Evolutionary conservation across 1,284 basidiomycete species (phyloP).

Genomic region (Apiotrichum gamsii): DNA sequence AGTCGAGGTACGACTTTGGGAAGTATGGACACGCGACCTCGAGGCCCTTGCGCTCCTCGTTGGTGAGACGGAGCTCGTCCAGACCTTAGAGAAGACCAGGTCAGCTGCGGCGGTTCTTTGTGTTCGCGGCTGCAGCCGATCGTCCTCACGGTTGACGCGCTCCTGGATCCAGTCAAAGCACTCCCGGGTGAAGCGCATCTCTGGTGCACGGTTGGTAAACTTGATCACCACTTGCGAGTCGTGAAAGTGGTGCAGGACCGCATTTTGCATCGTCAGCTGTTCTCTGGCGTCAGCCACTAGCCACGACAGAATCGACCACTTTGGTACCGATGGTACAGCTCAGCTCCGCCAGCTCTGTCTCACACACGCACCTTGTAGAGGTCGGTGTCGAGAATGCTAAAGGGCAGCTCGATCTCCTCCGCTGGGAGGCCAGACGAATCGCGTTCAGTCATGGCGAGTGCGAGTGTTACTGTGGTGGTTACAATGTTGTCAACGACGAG

Average conservation of each 20-base stretch:
- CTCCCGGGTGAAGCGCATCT: slow-evolving; percentile 64
- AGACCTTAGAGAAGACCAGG: slow-evolving; percentile 54
- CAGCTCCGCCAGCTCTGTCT: neutral
- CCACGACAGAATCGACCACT: too few species aligned
- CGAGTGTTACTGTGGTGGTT: too few species aligned
- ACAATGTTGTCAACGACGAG: too few species aligned
- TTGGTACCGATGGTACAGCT: too few species aligned
- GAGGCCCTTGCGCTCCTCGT: slow-evolving; percentile 66
- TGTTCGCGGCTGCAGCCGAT: too few species aligned
- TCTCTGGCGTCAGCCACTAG: neutral
- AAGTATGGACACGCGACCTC: slow-evolving; percentile 69
- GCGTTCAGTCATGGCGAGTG: neutral
- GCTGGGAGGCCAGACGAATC: slow-evolving; percentile 4
- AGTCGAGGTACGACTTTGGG: slow-evolving; percentile 66
- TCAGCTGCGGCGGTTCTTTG: too few species aligned
- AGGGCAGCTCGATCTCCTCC: slow-evolving; percentile 43
- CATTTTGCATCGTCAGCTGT: slow-evolving; percentile 96
- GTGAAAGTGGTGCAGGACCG: slow-evolving; percentile 75
- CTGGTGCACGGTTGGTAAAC: slow-evolving; percentile 77
- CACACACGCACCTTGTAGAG: slow-evolving; percentile 95
- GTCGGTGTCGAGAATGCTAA: slow-evolving; percentile 86
- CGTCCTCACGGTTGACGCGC: slow-evolving; percentile 60
- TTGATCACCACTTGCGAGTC: slow-evolving; percentile 57
- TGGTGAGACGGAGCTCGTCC: slow-evolving; percentile 56
- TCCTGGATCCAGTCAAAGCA: slow-evolving; percentile 63